These are phyloP conservation scores for Mrakia frigida DNA, from an alignment of 768 basidiomycete genomes.

Conservation along the genomic window DNA sequence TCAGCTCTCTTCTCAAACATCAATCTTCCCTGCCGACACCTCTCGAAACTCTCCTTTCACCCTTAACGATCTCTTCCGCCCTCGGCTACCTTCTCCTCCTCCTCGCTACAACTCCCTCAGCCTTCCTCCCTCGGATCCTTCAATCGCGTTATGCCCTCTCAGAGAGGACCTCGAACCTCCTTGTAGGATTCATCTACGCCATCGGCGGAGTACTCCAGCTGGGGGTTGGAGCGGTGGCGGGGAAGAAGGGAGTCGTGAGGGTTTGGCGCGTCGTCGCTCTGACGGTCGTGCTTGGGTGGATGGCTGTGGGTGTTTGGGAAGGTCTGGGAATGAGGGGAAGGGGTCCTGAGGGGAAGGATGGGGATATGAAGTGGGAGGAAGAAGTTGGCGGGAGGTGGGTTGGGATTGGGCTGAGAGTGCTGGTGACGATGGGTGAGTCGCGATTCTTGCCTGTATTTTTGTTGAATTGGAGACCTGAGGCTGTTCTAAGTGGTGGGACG, in stretches of 20 bases:
- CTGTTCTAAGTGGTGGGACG: too few relatives aligned
- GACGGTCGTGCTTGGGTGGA: background rate
- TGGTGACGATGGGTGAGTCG: constrained; percentile 29
- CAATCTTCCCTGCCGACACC: background rate
- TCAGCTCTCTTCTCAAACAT: background rate
- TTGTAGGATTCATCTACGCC: constrained; percentile 22
- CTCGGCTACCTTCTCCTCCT: constrained; percentile 28
- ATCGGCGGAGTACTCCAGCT: constrained; percentile 26
- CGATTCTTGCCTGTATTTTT: background rate
- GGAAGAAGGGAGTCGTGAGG: background rate
- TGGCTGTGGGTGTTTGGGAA: constrained; percentile 15
- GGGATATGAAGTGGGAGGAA: background rate
- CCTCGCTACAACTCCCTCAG: constrained; percentile 28
- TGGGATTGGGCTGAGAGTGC: constrained; percentile 15
- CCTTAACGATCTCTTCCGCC: constrained; percentile 8
- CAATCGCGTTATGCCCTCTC: constrained; percentile 23
- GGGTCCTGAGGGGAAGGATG: background rate
- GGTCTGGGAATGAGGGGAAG: constrained; percentile 7
- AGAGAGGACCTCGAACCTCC: constrained; percentile 14
- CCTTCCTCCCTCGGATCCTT: constrained; percentile 29
- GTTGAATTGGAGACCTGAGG: background rate
- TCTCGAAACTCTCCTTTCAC: constrained; percentile 6
- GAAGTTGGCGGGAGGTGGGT: background rate
- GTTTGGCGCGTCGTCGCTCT: background rate
- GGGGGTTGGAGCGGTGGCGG: constrained; percentile 17